These are phyloP conservation scores for Afroboletus lepidellus DNA, from an alignment of 1,284 basidiomycete species.

Conservation along the genomic window DNA sequence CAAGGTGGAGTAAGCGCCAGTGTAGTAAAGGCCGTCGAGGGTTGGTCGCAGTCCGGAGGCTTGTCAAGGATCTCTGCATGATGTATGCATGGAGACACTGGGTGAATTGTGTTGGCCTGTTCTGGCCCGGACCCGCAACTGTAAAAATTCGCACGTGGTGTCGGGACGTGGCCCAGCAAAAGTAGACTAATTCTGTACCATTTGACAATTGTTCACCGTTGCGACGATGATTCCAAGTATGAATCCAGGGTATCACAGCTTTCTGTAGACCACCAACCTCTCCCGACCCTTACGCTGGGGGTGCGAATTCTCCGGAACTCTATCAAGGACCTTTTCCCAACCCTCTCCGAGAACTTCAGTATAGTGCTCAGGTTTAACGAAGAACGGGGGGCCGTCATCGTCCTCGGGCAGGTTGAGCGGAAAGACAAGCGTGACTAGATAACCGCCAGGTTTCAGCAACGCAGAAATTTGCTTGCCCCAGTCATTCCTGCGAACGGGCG, in stretches of 20 bases:
- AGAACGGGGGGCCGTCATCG: conserved; percentile 61
- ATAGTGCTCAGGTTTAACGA: conserved; percentile 59
- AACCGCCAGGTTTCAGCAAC: conserved; percentile 57
- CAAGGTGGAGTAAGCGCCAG: conserved; percentile 8
- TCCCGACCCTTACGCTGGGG: conserved; percentile 34
- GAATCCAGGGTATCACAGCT: conserved; percentile 6
- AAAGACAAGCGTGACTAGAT: conserved; percentile 58
- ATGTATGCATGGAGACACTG: conserved; percentile 10
- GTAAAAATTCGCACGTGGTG: conserved; percentile 23
- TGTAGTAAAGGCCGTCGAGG: conserved; percentile 9
- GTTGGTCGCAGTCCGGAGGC: conserved; percentile 15
- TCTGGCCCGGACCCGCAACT: not conserved
- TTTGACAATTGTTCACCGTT: not conserved
- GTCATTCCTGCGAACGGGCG: conserved; percentile 47
- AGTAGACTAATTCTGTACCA: not conserved
- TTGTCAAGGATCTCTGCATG: conserved; percentile 30
- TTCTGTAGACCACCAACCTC: conserved; percentile 18
- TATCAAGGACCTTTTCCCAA: conserved; percentile 57
- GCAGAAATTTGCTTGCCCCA: conserved; percentile 61
- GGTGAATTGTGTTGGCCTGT: not conserved
- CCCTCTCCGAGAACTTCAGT: conserved; percentile 48
- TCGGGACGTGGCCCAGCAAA: not conserved
- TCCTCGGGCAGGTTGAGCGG: conserved; percentile 52
- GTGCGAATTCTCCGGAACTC: conserved; percentile 44
- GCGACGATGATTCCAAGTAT: not conserved